Evolutionary conservation across 495 filamentous ascomycete species (phyloP), one percentile per base, ranked within the genome.

Genomic region (Apiosordaria backusii): DNA sequence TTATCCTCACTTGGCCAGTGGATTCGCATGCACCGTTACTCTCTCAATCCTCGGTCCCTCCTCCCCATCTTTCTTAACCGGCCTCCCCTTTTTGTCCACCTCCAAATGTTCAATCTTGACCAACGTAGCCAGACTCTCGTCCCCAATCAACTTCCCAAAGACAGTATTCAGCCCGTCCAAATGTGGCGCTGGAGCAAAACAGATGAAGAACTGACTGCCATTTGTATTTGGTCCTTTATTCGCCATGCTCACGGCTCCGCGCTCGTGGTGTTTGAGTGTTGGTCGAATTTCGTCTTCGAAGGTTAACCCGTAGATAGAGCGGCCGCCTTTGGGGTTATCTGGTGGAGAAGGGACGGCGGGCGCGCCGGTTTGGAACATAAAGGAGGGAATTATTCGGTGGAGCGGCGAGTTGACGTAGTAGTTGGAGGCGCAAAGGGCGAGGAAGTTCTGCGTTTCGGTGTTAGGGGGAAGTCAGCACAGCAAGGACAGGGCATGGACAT

Each of bases 281-380:
- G 95, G 91, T 26, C 89, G 86, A 70, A 97, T 95, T 81, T 99
- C 95, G 78, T 98, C 96, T 68, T 95, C 93, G 73, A 99, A 91
- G 15, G 87, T 83, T 4, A 82, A 84, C 71, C 91, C 91, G 82
- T 89, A 94, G 78, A 98, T 93, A 50, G 92, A 97, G 16, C 85
- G 86, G 21, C 91, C 91, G 68, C 88, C 88, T 79, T 97, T 97
- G 13, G 89, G 87, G 70, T 77, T 84, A 60, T 78, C 83, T 80
- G 70, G 82, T 57, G 74, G 83, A 61, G 68, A 86, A 70, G 77
- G 88, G 74, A 71, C 84, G 27, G 80, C 90, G 26, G 92, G 92
- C 40, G 90, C 90, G 67, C 94, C 94, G 50, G 91, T 89, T 80
- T 98, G 94, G 45, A 90, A 85, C 87, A 98, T 97, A 86, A 98